Percentiles rank a stretch among this genome's conserved stretches.
Conservation (phyloP, 2,329 filamentous ascomycete genomes). For the Penicillium hordei region DNA sequence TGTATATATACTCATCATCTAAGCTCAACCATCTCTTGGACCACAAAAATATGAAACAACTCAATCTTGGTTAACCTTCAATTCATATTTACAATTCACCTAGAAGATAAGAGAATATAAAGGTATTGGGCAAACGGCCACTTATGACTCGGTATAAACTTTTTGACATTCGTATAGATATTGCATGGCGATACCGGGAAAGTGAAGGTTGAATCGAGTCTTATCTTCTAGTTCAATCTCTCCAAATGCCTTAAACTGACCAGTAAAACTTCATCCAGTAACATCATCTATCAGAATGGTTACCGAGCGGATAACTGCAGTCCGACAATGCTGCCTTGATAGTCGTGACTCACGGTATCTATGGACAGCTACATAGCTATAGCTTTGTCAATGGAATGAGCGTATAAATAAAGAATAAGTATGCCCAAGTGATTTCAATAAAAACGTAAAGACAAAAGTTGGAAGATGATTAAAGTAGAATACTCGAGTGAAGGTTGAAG, state of each 20-base stretch:
- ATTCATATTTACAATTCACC: too few species aligned
- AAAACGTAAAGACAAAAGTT: not conserved
- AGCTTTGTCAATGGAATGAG: too few species aligned
- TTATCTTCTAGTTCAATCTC: not conserved
- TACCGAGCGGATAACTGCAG: not conserved
- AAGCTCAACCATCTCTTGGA: not conserved
- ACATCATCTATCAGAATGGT: not conserved
- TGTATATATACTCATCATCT: too few species aligned
- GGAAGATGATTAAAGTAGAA: not conserved
- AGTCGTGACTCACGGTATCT: not conserved
- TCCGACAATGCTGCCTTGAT: conserved; percentile 6
- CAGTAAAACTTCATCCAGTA: not conserved
- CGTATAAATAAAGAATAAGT: not conserved
- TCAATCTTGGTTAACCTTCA: too few species aligned
- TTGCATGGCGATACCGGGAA: not conserved
- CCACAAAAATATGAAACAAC: not conserved
- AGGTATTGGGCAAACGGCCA: not conserved
- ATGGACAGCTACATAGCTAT: not conserved
- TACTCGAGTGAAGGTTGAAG: not conserved
- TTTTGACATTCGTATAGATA: not conserved
- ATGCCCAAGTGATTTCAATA: not conserved
- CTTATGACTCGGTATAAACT: too few species aligned
- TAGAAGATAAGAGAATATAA: not conserved
- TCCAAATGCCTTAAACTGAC: not conserved
- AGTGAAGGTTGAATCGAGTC: not conserved